Base-by-base conservation (phyloP, 129 eudicot genomes). In the Artemisia argyi region DNA sequence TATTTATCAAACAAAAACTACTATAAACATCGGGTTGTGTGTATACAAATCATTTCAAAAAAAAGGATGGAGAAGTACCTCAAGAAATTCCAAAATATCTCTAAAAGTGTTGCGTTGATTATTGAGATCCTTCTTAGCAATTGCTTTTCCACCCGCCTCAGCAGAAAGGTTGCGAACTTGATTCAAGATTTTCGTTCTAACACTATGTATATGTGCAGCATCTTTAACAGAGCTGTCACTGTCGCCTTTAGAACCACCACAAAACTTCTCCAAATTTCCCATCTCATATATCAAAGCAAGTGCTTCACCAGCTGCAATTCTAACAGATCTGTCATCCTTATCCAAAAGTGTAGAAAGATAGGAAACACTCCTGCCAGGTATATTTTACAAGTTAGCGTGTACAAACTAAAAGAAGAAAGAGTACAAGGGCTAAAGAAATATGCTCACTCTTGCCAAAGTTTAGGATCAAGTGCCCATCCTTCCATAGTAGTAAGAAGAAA, bases 101-200 rank as follows among this genome's bases (percentile, higher is more conserved):
- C 91, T 85, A 59, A 94, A 94, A 20, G 88, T 76, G 65, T 88
- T 94, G 44, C 97, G 89, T 77, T 94, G 98, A 73, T 51, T 84
- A 42, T 86, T 90, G n/a, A 94, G 98, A 65, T 85, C 96, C 71
- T 90, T 94, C 79, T 94, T 94, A 13, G 91, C 83, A 66, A 88
- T 73, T 56, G 93, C 98, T 73, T 90, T 90, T 9, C 97, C 98
- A 16, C 89, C 96, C 0, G 98, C 97, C 84, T 94, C 98, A n/a
- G 82, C 80, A 13, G 97, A 83, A 73, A 90, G 98, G 28, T 64
- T 64, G 35, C 79, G 77, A 9, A 90, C 92, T 83, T 86, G 97
- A 84, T 83, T 78, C 39, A 94, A 26, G 28, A 94, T 69, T 83
- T 90, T 94, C 11, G 79, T 64, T 80, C 82, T 88, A 74, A 90